Evolutionary conservation across 164 flowering plant species (phyloP).

Genomic region (Stephania japonica): DNA sequence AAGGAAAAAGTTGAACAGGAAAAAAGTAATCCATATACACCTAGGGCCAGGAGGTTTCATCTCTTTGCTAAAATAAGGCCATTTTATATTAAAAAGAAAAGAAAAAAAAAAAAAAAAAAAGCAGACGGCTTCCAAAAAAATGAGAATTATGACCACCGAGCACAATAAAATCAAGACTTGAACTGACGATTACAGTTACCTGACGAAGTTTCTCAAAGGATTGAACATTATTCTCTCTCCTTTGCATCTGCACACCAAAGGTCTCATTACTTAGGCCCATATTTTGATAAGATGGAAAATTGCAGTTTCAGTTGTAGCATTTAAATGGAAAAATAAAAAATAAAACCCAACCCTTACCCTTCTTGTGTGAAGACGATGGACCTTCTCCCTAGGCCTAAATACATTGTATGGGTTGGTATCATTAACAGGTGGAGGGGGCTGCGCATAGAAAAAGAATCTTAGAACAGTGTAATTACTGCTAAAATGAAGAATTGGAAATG

Average conservation of each 20-base stretch:
- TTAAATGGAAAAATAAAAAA: background rate
- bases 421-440: constrained; percentile 99
- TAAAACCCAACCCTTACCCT: constrained; percentile 46
- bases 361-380: constrained; percentile 93
- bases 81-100: background rate
- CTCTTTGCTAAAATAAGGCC: background rate
- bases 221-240: constrained; percentile 98
- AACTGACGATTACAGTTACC: constrained; percentile 34
- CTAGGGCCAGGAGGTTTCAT: background rate
- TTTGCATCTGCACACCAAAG: constrained; percentile 67
- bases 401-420: constrained; percentile 99
- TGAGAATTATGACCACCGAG: background rate
- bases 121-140: background rate
- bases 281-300: background rate
- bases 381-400: constrained; percentile 97
- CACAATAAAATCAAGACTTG: background rate
- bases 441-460: constrained; percentile 15
- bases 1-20: background rate
- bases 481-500: constrained; percentile 6
- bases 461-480: constrained; percentile 10
- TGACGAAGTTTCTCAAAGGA: constrained; percentile 99
- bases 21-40: background rate
- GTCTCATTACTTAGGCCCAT: background rate
- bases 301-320: no score
- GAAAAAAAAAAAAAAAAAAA: no score